Conservation (phyloP, 2,329 filamentous ascomycete species). For the Fusarium torulosum region DNA sequence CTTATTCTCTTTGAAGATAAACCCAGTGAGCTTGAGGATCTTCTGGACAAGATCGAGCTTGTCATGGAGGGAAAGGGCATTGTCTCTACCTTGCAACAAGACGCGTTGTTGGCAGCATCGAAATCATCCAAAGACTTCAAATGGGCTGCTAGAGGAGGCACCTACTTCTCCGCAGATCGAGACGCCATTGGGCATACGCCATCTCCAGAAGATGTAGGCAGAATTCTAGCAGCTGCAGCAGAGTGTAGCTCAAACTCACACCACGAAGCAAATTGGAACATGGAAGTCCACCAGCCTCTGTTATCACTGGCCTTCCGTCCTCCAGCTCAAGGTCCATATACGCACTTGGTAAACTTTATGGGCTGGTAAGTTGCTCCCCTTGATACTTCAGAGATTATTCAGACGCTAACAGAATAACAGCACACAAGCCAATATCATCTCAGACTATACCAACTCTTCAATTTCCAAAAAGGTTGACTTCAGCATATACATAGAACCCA, state of each 20-base stretch:
- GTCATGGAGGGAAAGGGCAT: neutral
- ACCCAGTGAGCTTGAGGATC: neutral
- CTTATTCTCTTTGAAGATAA: neutral
- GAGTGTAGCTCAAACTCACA: slow-evolving; percentile 15
- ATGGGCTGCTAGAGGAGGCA: neutral
- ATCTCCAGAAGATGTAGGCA: slow-evolving; percentile 4
- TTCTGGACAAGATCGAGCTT: neutral
- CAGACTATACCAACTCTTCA: neutral
- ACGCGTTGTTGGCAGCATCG: neutral
- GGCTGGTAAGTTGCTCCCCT: slow-evolving; percentile 7
- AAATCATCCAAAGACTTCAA: neutral
- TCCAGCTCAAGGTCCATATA: neutral
- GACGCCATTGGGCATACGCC: slow-evolving; percentile 21
- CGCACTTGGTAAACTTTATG: slow-evolving; percentile 29
- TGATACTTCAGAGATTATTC: neutral
- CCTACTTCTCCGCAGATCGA: slow-evolving; percentile 10
- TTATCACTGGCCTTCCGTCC: slow-evolving; percentile 25
- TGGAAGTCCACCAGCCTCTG: slow-evolving; percentile 20
- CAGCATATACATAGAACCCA: neutral
- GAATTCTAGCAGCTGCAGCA: slow-evolving; percentile 6
- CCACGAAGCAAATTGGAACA: slow-evolving; percentile 23
- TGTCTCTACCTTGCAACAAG: neutral
- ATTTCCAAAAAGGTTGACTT: slow-evolving; percentile 11
- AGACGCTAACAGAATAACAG: neutral
- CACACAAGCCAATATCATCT: neutral